phyloP scores from a whole-genome alignment of 1,139 yeast species.

The Magnusiomyces sp. region DNA sequence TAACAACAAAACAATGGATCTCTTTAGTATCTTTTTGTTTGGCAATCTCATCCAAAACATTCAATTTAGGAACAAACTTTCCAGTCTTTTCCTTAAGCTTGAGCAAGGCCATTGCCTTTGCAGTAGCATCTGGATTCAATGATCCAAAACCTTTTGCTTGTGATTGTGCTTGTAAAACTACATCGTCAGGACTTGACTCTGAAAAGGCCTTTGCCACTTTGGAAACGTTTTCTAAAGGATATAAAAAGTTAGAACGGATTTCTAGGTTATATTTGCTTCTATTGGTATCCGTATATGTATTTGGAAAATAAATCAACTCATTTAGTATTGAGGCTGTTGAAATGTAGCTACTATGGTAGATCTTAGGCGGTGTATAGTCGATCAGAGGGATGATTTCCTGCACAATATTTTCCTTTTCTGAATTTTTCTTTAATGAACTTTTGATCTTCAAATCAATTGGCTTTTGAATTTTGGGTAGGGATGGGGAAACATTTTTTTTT shows the following conservation, averaged over 20 bases:
- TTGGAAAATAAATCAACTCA: not conserved
- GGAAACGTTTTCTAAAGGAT: conserved; percentile 1
- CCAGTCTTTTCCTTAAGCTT: conserved; percentile 74
- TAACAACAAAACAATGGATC: conserved; percentile 55
- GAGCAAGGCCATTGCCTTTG: conserved; percentile 1
- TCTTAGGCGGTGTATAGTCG: not conserved
- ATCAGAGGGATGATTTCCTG: not conserved
- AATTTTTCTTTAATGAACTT: too few relatives aligned
- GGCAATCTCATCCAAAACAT: conserved; percentile 31
- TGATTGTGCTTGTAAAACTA: conserved; percentile 52
- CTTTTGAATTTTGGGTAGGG: too few relatives aligned
- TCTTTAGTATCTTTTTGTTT: conserved; percentile 49
- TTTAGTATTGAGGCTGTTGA: not conserved
- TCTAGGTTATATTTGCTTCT: not conserved
- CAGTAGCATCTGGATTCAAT: not conserved
- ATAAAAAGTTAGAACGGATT: conserved; percentile 3
- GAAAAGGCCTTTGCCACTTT: conserved; percentile 39
- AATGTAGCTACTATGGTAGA: not conserved
- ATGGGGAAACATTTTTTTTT: conserved; percentile 16
- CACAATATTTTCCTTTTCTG: too few relatives aligned
- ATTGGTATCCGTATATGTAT: not conserved
- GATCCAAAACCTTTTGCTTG: conserved; percentile 14
- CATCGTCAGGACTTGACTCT: conserved; percentile 80
- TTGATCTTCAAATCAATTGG: too few relatives aligned
- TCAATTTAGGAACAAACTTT: conserved; percentile 62